Conservation (phyloP, 139 green algal genomes). For the Parachlorella kessleri region DNA sequence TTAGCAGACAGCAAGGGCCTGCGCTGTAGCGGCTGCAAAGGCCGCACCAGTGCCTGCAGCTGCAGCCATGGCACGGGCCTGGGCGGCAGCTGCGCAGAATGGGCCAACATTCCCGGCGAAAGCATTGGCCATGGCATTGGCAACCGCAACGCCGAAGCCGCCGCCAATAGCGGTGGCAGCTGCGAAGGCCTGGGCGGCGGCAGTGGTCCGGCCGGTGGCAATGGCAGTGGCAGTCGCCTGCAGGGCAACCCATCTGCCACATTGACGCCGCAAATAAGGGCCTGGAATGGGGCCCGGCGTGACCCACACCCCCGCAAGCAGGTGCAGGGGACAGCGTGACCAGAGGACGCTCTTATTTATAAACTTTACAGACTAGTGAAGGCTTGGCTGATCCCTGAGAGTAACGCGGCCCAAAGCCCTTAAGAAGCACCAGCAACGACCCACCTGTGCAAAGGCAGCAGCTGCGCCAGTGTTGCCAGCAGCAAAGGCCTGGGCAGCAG, state of each 20-base stretch:
- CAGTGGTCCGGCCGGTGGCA: background rate
- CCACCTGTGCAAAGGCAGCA: background rate
- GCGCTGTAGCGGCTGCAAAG: background rate
- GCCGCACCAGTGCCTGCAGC: background rate
- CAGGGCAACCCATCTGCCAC: background rate
- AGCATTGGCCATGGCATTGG: background rate
- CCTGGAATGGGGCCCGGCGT: background rate
- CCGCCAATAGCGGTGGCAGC: too few relatives aligned
- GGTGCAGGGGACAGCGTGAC: too few relatives aligned
- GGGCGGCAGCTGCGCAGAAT: background rate
- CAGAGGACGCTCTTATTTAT: too few relatives aligned
- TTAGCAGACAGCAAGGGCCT: too few relatives aligned
- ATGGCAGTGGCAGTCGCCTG: background rate
- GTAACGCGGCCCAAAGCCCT: too few relatives aligned
- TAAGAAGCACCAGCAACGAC: too few relatives aligned
- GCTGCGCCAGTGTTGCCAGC: background rate
- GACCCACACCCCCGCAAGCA: too few relatives aligned
- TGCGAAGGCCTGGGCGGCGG: too few relatives aligned
- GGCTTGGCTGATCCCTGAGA: too few relatives aligned
- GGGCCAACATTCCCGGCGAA: background rate
- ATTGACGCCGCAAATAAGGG: background rate
- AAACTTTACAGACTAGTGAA: too few relatives aligned
- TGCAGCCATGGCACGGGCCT: background rate
- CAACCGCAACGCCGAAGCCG: background rate
- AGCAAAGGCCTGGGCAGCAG: background rate